Evolutionary conservation across 805 yeast species (phyloP), one percentile per base, ranked within the genome.

Genomic region (Metschnikowia cerradonensis): DNA sequence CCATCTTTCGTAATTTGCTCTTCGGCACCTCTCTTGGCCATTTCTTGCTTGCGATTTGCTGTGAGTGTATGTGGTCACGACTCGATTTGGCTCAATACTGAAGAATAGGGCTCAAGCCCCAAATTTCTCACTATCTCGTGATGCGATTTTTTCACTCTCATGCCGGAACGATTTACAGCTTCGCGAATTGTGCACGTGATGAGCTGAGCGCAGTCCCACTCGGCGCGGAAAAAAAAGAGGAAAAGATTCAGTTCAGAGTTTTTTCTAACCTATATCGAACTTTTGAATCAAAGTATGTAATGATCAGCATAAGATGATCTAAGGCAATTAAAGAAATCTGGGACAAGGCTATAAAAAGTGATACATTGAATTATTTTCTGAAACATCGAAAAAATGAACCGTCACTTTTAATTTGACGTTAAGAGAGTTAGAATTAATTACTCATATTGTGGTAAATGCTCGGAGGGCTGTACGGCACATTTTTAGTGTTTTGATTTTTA

Each of bases 11-110:
- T 78, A 45, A 88, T 71, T 66, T 89, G 96, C 19, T 73, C 67
- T 47, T 74, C 79, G 19, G 90, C 90, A 49, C 76, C 70, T 68
- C 96, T 78, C 66, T 89, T 89, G 26, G 84, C 76, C 88, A 82
- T 82, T 50, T 34, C 26, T 40, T 26, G 4, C 32, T 17, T 26
- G 31, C 17, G 22, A 15, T n/a, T n/a, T 14, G 8, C 11, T 32
- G 26, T n/a, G 45, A n/a, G n/a, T 15, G 15, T 32, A 26, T 20
- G 20, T 15, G 17, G 31, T 31, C 14, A 19, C 20, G 42, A 31
- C 23, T 22, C 14, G 10, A 7, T 48, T 32, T 19, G 30, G 37
- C 33, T 40, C 13, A 13, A 10, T 17, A 11, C 8, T n/a, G 20
- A 13, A 41, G 31, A 35, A 31, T 44, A 54, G 57, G 59, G 59